phyloP scores from a whole-genome alignment of 306 rosid species.

The Rosa persica region DNA sequence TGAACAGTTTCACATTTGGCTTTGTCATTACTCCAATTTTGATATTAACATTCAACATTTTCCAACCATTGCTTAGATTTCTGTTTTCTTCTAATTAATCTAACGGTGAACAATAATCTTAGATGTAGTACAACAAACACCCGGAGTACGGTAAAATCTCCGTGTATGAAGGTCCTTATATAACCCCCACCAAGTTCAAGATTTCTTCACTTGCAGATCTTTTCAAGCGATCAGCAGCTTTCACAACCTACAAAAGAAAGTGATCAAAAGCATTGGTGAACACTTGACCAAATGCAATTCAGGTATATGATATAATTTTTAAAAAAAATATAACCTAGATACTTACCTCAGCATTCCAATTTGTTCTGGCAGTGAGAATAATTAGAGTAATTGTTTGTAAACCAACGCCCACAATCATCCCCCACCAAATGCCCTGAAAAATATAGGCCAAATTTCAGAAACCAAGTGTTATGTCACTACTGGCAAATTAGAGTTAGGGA shows the following conservation, averaged over 20 bases:
- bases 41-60: neutral
- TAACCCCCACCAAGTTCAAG: slow-evolving; percentile 19
- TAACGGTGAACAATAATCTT: neutral
- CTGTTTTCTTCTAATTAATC: neutral
- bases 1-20: neutral
- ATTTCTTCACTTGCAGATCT: slow-evolving; percentile 41
- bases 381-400: slow-evolving; percentile 56
- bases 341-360: slow-evolving; percentile 63
- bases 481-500: neutral
- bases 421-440: slow-evolving; percentile 74
- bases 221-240: slow-evolving; percentile 49
- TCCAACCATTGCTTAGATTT: neutral
- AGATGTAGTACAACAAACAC: neutral
- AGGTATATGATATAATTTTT: neutral
- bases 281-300: neutral
- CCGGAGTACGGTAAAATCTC: neutral
- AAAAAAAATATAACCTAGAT: neutral
- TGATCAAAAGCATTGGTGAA: neutral
- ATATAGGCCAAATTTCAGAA: neutral
- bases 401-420: slow-evolving; percentile 62
- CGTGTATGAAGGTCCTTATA: slow-evolving; percentile 1
- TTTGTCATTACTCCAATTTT: neutral
- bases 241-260: slow-evolving; percentile 44
- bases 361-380: slow-evolving; percentile 60
- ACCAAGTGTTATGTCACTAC: neutral